Percentiles rank a stretch among this genome's conserved stretches.
Conservation (phyloP, 192 early-diverging fungal species). For the Coemansia biformis region DNA sequence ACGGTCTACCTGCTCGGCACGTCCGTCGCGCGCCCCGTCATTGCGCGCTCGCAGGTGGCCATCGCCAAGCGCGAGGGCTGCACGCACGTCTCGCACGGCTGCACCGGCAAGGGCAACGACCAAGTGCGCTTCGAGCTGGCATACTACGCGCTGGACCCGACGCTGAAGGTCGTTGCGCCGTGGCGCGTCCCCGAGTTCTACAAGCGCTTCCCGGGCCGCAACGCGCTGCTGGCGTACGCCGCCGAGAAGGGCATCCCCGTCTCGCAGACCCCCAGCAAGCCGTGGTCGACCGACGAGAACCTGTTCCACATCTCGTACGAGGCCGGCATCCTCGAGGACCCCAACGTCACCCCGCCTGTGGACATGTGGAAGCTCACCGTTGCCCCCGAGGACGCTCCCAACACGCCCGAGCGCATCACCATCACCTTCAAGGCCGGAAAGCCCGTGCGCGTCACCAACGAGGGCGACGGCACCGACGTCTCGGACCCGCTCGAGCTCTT, state of each 20-base stretch:
- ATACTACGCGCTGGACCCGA: constrained; percentile 92
- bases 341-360: constrained; percentile 88
- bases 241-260: constrained; percentile 87
- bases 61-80: constrained; percentile 92
- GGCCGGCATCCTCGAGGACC: constrained; percentile 97
- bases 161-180: constrained; percentile 94
- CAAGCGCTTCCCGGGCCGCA: constrained; percentile 89
- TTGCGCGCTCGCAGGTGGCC: constrained; percentile 84
- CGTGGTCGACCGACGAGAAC: constrained; percentile 99
- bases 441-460: constrained; percentile 85
- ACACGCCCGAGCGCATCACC: constrained; percentile 88
- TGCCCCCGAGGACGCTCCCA: constrained; percentile 94
- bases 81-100: constrained; percentile 95
- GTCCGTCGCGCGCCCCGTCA: constrained; percentile 94
- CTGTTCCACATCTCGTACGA: constrained; percentile 99
- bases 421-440: constrained; percentile 87
- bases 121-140: constrained; percentile 99
- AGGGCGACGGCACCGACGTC: constrained; percentile 59
- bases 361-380: constrained; percentile 99
- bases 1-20: constrained; percentile 95
- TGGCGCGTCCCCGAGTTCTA: constrained; percentile 97
- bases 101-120: constrained; percentile 99
- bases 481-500: constrained; percentile 79
- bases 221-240: constrained; percentile 88
- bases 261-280: constrained; percentile 91